Evolutionary conservation across 2,329 filamentous ascomycete species (phyloP).

Genomic region (Clarireedia monteithiana): DNA sequence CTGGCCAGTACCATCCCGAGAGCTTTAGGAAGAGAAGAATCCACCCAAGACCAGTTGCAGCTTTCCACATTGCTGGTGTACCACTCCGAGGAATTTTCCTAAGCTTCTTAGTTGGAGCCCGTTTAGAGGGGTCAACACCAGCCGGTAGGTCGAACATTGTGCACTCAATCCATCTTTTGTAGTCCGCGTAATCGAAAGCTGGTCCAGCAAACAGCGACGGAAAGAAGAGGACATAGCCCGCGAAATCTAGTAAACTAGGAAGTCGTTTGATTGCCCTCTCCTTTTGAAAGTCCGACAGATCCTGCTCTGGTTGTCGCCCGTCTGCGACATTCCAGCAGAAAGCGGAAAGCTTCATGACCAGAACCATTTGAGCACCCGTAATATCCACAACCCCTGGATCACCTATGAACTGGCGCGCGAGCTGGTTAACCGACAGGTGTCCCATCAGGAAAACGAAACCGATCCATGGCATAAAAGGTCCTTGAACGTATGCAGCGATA

Average conservation of each 20-base stretch:
- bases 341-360: conserved; percentile 93
- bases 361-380: conserved; percentile 93
- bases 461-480: conserved; percentile 96
- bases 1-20: conserved; percentile 55
- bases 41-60: conserved; percentile 66
- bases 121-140: conserved; percentile 75
- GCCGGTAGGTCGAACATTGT: conserved; percentile 86
- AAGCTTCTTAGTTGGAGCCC: conserved; percentile 79
- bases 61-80: conserved; percentile 74
- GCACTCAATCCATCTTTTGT: conserved; percentile 85
- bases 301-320: conserved; percentile 67
- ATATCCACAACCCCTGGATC: conserved; percentile 69
- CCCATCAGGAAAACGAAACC: conserved; percentile 91
- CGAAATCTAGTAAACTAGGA: conserved; percentile 71
- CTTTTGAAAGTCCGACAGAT: conserved; percentile 82
- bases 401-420: conserved; percentile 66
- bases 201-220: conserved; percentile 84
- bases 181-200: conserved; percentile 91
- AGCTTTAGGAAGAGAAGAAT: conserved; percentile 71
- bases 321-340: conserved; percentile 99
- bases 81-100: conserved; percentile 88
- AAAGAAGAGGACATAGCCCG: conserved; percentile 92
- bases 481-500: conserved; percentile 76
- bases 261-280: conserved; percentile 69
- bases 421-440: conserved; percentile 87